Conservation (phyloP, 2,329 filamentous ascomycete species). For the Cadophora malorum region DNA sequence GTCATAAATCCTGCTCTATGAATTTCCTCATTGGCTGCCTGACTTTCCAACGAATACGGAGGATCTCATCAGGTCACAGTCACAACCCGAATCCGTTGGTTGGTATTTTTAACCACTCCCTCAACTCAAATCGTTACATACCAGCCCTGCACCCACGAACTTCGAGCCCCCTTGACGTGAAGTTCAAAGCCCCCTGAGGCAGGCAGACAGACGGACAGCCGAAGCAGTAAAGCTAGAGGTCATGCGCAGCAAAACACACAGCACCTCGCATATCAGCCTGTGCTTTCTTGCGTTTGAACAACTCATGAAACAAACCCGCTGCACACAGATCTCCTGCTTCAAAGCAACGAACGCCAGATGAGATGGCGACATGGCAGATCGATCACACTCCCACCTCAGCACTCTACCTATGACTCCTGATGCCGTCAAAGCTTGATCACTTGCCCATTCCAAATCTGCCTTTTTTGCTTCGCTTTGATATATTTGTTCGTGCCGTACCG, state of each 20-base stretch:
- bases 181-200: not conserved
- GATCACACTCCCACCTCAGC: conserved; percentile 23
- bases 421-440: conserved; percentile 16
- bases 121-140: not conserved
- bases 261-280: conserved; percentile 18
- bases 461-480: not conserved
- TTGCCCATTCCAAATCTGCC: conserved; percentile 4
- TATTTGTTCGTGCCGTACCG: not conserved
- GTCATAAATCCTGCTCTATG: conserved; percentile 5
- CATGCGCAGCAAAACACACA: conserved; percentile 19
- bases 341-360: not conserved
- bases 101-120: not conserved
- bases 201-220: not conserved
- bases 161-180: not conserved
- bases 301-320: conserved; percentile 32
- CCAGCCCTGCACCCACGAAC: not conserved
- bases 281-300: conserved; percentile 25
- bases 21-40: conserved; percentile 28
- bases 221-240: conserved; percentile 14
- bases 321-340: conserved; percentile 12
- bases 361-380: not conserved
- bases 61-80: not conserved
- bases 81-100: not conserved
- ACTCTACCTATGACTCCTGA: conserved; percentile 17
- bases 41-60: not conserved